Conservation (phyloP, 2,329 filamentous ascomycete genomes). For the Calycina herbarum region DNA sequence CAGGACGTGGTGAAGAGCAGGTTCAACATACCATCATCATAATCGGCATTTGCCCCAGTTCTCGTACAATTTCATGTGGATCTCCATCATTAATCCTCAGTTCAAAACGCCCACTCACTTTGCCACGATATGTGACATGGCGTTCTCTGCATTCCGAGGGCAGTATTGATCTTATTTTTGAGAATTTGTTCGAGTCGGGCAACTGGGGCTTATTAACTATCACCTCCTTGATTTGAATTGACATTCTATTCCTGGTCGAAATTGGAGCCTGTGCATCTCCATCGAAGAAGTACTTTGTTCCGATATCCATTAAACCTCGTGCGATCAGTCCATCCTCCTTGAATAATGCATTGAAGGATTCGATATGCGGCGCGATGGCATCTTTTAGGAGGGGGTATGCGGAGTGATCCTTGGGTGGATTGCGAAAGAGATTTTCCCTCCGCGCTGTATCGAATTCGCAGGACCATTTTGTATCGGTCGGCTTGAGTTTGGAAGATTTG, state of each 20-base stretch:
- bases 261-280: slow-evolving; percentile 65
- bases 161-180: slow-evolving; percentile 79
- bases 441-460: slow-evolving; percentile 83
- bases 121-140: slow-evolving; percentile 87
- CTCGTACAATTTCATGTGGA: slow-evolving; percentile 76
- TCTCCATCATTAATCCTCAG: slow-evolving; percentile 86
- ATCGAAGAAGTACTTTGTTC: slow-evolving; percentile 83
- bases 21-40: slow-evolving; percentile 73
- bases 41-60: slow-evolving; percentile 85
- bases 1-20: neutral
- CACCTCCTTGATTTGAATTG: slow-evolving; percentile 76
- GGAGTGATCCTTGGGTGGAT: slow-evolving; percentile 82
- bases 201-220: slow-evolving; percentile 80
- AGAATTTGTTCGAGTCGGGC: slow-evolving; percentile 80
- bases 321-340: slow-evolving; percentile 70
- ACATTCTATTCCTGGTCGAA: slow-evolving; percentile 69
- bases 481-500: slow-evolving; percentile 14
- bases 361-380: slow-evolving; percentile 88
- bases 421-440: slow-evolving; percentile 83
- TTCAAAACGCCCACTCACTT: slow-evolving; percentile 79
- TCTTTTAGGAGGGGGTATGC: slow-evolving; percentile 84
- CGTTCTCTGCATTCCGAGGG: slow-evolving; percentile 94
- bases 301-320: slow-evolving; percentile 83
- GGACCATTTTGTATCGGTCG: slow-evolving; percentile 72
- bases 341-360: slow-evolving; percentile 93